A percentile compares a stretch with the other conserved stretches of the same genome.
Evolutionary conservation across 768 basidiomycete species (phyloP).

Genomic region (Gautieria morchelliformis): DNA sequence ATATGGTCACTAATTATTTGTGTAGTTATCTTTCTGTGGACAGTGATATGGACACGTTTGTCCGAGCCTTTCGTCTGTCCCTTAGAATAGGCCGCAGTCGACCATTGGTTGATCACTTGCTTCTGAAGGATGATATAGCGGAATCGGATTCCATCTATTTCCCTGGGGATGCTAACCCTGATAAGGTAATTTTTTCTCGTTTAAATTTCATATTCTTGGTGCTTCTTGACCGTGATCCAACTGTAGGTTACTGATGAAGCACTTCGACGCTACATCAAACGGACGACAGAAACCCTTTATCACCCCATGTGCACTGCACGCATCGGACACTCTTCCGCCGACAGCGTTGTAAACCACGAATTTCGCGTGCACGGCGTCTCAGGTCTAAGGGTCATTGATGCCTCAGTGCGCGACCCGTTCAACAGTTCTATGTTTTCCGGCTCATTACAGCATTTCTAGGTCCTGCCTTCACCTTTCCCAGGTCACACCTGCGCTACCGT

Average conservation of each 20-base stretch:
- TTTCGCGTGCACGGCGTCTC: constrained; percentile 17
- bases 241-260: constrained; percentile 13
- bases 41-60: constrained; percentile 13
- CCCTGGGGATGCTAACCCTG: constrained; percentile 17
- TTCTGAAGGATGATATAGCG: constrained; percentile 5
- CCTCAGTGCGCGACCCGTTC: constrained; percentile 6
- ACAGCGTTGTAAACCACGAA: constrained; percentile 14
- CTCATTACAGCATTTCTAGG: background rate
- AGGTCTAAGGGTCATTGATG: constrained; percentile 15
- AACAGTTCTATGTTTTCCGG: background rate
- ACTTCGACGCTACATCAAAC: constrained; percentile 10
- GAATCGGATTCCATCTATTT: constrained; percentile 11
- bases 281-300: constrained; percentile 8
- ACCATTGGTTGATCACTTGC: constrained; percentile 10
- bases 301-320: constrained; percentile 14
- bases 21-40: constrained; percentile 12
- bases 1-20: background rate
- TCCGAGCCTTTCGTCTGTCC: constrained; percentile 14
- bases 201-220: background rate
- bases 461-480: constrained; percentile 14
- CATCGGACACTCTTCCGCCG: constrained; percentile 12
- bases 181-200: background rate
- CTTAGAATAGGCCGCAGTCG: constrained; percentile 14
- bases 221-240: background rate
- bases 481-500: constrained; percentile 12